Base-by-base conservation (phyloP, 495 filamentous ascomycete genomes). In the Cladorrhinum samala region DNA sequence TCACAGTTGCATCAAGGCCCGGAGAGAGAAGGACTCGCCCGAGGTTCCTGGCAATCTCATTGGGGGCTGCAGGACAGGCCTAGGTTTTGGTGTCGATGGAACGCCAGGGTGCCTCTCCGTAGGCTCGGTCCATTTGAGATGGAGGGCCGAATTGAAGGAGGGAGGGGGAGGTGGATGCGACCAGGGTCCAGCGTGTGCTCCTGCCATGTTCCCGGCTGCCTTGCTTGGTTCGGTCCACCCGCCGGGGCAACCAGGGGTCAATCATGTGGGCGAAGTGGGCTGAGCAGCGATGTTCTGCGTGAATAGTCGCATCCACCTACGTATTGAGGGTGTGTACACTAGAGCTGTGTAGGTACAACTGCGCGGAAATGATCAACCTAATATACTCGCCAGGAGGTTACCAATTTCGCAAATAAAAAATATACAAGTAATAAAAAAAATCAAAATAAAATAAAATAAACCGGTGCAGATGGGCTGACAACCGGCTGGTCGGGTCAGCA, bases 1-100 rank as follows among this genome's bases (percentile, higher is more conserved):
- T 51, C 54, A 49, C 33, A 11, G 56, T 53, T 52, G 43, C 50
- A 58, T 58, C 46, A 45, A 49, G 49, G 9, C 33, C 45, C 51
- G 21, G 39, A 50, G 51, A 50, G 54, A 38, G 52, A 50, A 51
- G n/a, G 16, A 20, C 47, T 37, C 48, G 47, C 18, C 49, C 46
- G 58, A 56, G 19, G 49, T 37, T 27, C 40, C 50, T 40, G 36
- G 55, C 55, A 24, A 36, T 58, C 52, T 49, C 49, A 60, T 60
- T 60, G 55, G 59, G 46, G 11, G 27, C 11, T 33, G 27, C 27
- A 11, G 11, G 11, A 11, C 27, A 46, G 49, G 50, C 24, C 4
- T 24, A 21, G 14, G 30, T 56, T 25, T 24, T 45, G 41, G 39
- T 52, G 43, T 27, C 47, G 54, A 58, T 53, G 40, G 46, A 45